Percentiles rank a stretch among this genome's conserved stretches.
Evolutionary conservation across 768 basidiomycete genomes (phyloP).

Genomic region (Mycena polygramma): DNA sequence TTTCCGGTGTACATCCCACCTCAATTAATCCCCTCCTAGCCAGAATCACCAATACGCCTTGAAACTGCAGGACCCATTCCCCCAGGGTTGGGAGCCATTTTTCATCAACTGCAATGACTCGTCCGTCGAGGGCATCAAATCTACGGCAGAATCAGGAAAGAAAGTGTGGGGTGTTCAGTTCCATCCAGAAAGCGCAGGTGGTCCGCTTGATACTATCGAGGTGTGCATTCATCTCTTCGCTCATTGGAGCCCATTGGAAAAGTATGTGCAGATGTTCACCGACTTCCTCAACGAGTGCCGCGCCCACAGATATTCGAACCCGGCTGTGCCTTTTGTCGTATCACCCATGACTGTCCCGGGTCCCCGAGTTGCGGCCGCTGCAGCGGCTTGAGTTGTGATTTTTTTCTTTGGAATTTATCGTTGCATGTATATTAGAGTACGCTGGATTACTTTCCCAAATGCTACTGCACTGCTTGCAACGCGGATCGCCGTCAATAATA

Average conservation of each 20-base stretch:
- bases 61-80: constrained; percentile 94
- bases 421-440: no score
- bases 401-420: background rate
- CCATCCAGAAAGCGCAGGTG: constrained; percentile 98
- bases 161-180: constrained; percentile 99
- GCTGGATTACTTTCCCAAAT: no score
- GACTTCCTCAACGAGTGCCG: constrained; percentile 91
- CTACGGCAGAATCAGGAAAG: constrained; percentile 89
- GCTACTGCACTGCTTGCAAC: no score
- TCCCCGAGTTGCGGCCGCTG: constrained; percentile 46
- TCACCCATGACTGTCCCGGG: constrained; percentile 42
- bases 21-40: constrained; percentile 51
- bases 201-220: constrained; percentile 99
- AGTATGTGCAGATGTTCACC: constrained; percentile 82
- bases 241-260: constrained; percentile 5
- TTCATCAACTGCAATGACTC: constrained; percentile 99
- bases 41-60: constrained; percentile 99
- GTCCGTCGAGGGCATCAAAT: constrained; percentile 98
- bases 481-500: no score
- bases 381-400: constrained; percentile 39
- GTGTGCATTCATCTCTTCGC: constrained; percentile 54
- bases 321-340: constrained; percentile 39
- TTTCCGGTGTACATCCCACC: background rate
- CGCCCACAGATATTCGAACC: constrained; percentile 59
- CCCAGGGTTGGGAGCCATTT: constrained; percentile 97